phyloP scores from a whole-genome alignment of 2,329 filamentous ascomycete species.

The Colletotrichum musicola region DNA sequence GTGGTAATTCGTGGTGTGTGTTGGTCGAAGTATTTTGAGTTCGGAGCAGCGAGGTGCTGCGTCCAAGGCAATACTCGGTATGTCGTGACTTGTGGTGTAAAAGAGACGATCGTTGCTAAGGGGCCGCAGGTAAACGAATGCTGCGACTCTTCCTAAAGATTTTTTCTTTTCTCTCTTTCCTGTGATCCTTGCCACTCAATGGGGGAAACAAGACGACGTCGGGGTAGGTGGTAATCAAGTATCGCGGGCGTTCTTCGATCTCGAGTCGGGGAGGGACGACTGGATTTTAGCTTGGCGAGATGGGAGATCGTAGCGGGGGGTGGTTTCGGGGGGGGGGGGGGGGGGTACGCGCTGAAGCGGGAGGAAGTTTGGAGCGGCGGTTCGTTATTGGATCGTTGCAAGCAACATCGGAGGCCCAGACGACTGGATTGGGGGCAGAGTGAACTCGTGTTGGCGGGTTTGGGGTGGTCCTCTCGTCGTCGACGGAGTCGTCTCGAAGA shows the following conservation, averaged over 20 bases:
- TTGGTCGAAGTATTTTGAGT: not conserved
- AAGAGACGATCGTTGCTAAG: slow-evolving; percentile 37
- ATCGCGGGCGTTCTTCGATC: slow-evolving; percentile 15
- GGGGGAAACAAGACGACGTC: slow-evolving; percentile 22
- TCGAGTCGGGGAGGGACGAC: slow-evolving; percentile 16
- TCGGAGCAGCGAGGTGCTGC: slow-evolving; percentile 23
- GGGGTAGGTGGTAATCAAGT: slow-evolving; percentile 10
- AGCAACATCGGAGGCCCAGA: slow-evolving; percentile 27
- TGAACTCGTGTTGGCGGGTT: not conserved
- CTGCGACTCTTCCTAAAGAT: slow-evolving; percentile 45
- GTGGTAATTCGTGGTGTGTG: slow-evolving; percentile 5
- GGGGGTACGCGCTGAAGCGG: slow-evolving; percentile 5
- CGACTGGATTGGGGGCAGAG: slow-evolving; percentile 5
- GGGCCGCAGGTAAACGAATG: slow-evolving; percentile 49
- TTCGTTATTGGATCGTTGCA: slow-evolving; percentile 37
- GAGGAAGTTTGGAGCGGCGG: slow-evolving; percentile 15
- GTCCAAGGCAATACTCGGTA: slow-evolving; percentile 44
- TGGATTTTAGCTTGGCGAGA: slow-evolving; percentile 26
- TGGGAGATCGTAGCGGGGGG: slow-evolving; percentile 15
- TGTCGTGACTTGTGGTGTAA: slow-evolving; percentile 43
- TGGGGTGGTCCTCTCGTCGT: not conserved
- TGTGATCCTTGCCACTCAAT: slow-evolving; percentile 35
- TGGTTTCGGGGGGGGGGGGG: slow-evolving; percentile 10
- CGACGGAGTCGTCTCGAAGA: slow-evolving; percentile 24
- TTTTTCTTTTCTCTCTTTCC: slow-evolving; percentile 4